phyloP scores from a whole-genome alignment of 768 basidiomycete genomes.

The Boletus rubroflammeus region DNA sequence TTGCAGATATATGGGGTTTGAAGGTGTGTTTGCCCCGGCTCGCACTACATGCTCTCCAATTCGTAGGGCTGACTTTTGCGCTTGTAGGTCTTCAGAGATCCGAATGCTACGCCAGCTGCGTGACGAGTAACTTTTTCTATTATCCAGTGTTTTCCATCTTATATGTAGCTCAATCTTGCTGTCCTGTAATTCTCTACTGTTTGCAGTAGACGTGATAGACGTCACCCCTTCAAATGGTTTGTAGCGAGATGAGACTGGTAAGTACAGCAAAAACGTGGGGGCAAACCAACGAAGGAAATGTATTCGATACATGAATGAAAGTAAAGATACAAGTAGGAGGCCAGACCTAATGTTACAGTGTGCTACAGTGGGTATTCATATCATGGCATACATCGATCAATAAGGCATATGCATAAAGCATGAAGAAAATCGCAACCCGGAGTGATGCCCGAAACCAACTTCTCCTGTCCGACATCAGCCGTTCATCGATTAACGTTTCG shows the following conservation, averaged over 20 bases:
- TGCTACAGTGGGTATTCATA: slow-evolving; percentile 7
- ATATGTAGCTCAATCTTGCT: slow-evolving; percentile 8
- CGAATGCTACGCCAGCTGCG: slow-evolving; percentile 29
- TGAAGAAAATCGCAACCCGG: not conserved
- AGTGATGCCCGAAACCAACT: not conserved
- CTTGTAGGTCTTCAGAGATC: slow-evolving; percentile 44
- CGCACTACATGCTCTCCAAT: not conserved
- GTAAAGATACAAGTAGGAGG: slow-evolving; percentile 18
- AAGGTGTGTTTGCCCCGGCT: slow-evolving; percentile 46
- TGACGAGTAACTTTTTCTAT: slow-evolving; percentile 26
- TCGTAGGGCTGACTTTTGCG: not conserved
- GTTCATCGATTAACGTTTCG: not conserved
- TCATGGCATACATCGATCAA: not conserved
- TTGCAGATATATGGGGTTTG: slow-evolving; percentile 73
- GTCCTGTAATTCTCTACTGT: slow-evolving; percentile 8
- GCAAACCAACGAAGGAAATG: not conserved
- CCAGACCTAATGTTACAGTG: slow-evolving; percentile 23
- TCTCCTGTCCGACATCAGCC: not conserved
- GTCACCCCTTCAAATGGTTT: not conserved
- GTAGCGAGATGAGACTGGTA: not conserved
- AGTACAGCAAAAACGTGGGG: too few relatives aligned
- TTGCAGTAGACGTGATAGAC: not conserved
- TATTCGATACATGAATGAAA: slow-evolving; percentile 17
- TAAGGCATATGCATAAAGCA: not conserved
- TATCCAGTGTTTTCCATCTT: slow-evolving; percentile 5